phyloP scores from a whole-genome alignment of 2,329 filamentous ascomycete genomes.

The Pseudogymnoascus verrucosus region DNA sequence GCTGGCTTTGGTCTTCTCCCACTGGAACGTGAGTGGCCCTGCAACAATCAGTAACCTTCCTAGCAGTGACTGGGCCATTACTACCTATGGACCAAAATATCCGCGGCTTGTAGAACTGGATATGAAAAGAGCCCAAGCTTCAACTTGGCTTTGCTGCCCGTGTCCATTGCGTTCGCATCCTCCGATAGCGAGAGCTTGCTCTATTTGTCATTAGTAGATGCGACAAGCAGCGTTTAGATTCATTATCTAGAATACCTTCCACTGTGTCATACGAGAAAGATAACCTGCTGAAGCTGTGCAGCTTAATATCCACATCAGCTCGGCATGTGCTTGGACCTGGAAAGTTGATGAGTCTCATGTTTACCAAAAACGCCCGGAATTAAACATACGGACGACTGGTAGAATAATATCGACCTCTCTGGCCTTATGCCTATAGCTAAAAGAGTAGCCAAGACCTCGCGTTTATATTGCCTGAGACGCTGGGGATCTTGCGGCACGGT shows the following conservation, averaged over 20 bases:
- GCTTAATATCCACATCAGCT: slow-evolving; percentile 95
- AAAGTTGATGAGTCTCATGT: background rate
- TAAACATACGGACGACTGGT: slow-evolving; percentile 61
- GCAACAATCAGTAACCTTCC: slow-evolving; percentile 7
- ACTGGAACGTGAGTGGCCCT: slow-evolving; percentile 92
- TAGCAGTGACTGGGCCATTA: slow-evolving; percentile 8
- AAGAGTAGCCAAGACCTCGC: slow-evolving; percentile 70
- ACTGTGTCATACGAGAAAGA: slow-evolving; percentile 97
- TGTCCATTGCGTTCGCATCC: slow-evolving; percentile 49
- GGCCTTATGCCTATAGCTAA: slow-evolving; percentile 80
- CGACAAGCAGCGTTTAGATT: slow-evolving; percentile 9
- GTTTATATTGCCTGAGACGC: slow-evolving; percentile 55
- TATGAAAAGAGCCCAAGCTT: slow-evolving; percentile 94
- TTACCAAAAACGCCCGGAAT: background rate
- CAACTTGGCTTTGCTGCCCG: slow-evolving; percentile 52
- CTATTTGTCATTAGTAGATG: slow-evolving; percentile 33
- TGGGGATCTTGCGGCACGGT: slow-evolving; percentile 63
- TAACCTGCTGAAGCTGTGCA: slow-evolving; percentile 89
- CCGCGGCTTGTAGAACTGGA: slow-evolving; percentile 89
- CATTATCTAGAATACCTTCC: slow-evolving; percentile 60
- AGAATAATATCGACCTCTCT: slow-evolving; percentile 69
- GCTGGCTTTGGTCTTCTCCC: slow-evolving; percentile 89
- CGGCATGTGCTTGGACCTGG: slow-evolving; percentile 68
- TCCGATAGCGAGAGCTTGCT: slow-evolving; percentile 64
- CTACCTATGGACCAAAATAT: slow-evolving; percentile 78